Evolutionary conservation across 1,284 basidiomycete species (phyloP).

Genomic region (Rhizoctonia solani): DNA sequence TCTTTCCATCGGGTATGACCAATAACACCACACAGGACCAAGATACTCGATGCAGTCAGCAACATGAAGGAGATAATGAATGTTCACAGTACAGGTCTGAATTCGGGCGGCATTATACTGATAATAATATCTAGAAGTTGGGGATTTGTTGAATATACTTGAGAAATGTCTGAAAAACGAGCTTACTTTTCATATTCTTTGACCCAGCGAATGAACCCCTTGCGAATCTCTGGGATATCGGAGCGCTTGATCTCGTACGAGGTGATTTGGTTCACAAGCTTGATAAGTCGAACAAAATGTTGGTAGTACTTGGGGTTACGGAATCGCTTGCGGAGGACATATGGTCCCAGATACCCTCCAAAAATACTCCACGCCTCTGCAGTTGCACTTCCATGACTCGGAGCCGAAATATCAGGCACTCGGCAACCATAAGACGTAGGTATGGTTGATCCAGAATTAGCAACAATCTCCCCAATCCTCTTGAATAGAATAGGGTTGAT

Average conservation of each 20-base stretch:
- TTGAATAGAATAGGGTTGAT: not conserved
- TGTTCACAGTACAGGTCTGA: conserved; percentile 47
- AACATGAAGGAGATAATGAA: conserved; percentile 52
- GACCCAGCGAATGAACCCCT: conserved; percentile 51
- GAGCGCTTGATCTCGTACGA: conserved; percentile 47
- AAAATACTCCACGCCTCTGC: not conserved
- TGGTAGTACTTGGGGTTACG: conserved; percentile 10
- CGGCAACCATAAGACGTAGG: not conserved
- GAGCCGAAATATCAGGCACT: not conserved
- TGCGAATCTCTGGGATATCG: conserved; percentile 47
- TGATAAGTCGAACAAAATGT: conserved; percentile 32
- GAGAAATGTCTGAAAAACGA: not conserved
- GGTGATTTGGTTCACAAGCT: conserved; percentile 44
- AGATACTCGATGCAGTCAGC: conserved; percentile 44
- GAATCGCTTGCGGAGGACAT: conserved; percentile 35
- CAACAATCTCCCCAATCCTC: not conserved
- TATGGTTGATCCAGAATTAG: not conserved
- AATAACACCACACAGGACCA: conserved; percentile 52
- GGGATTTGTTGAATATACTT: not conserved
- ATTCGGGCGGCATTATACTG: conserved; percentile 45
- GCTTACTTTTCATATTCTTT: conserved; percentile 51
- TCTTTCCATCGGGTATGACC: conserved; percentile 50
- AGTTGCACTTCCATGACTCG: not conserved
- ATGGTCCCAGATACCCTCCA: conserved; percentile 48
- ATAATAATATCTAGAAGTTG: conserved; percentile 49